A percentile compares a stretch with the other conserved stretches of the same genome.
Conservation (phyloP, 2,329 filamentous ascomycete species). For the Aschersonia sp. region DNA sequence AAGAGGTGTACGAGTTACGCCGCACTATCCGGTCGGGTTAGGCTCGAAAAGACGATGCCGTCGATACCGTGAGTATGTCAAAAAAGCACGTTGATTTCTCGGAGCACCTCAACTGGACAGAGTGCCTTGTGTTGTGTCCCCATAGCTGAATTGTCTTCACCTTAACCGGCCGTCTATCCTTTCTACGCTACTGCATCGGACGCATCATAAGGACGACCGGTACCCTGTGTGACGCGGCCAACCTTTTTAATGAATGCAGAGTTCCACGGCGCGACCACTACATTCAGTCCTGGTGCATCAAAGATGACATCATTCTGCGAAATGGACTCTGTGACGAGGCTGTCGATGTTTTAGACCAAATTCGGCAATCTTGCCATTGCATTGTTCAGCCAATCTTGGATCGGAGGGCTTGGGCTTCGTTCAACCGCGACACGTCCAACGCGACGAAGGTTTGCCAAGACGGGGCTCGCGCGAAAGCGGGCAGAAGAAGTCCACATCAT, state of each 20-base stretch:
- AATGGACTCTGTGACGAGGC: neutral
- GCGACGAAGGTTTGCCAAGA: neutral
- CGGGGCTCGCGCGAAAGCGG: neutral
- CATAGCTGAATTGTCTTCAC: too few species aligned
- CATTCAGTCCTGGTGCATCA: neutral
- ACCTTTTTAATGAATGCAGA: neutral
- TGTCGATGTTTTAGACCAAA: neutral
- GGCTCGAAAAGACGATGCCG: too few species aligned
- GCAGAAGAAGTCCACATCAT: neutral
- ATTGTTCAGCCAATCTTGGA: neutral
- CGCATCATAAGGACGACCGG: neutral
- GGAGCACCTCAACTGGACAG: too few species aligned
- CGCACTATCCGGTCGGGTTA: too few species aligned
- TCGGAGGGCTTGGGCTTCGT: neutral
- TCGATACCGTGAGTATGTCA: too few species aligned
- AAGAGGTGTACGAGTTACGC: too few species aligned
- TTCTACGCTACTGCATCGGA: neutral
- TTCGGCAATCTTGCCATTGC: neutral
- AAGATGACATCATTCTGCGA: neutral
- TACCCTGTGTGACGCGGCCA: neutral
- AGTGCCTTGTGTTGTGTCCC: too few species aligned
- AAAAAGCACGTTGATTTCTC: too few species aligned
- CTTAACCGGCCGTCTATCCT: neutral
- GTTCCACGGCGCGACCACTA: neutral
- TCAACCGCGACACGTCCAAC: neutral